phyloP scores from a whole-genome alignment of 2,329 filamentous ascomycete species.

The Pseudogymnoascus destructans region DNA sequence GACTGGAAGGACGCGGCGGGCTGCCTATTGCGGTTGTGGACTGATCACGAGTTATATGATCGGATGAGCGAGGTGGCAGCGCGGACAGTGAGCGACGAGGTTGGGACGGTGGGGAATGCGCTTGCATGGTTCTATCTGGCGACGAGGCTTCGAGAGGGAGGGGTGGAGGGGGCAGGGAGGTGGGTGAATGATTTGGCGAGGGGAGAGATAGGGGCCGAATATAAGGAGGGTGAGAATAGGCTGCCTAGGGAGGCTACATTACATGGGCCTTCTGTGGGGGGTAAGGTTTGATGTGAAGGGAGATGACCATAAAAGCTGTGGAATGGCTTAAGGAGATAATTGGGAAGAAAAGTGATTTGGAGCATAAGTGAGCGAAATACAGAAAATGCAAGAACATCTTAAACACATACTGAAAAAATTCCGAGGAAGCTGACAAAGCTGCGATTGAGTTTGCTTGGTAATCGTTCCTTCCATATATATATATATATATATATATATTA shows the following conservation, averaged over 20 bases:
- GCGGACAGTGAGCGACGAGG: conserved; percentile 63
- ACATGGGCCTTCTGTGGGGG: background rate
- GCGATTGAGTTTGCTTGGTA: no score
- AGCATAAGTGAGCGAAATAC: background rate
- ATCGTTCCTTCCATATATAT: no score
- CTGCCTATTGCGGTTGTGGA: conserved; percentile 54
- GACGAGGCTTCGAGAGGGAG: conserved; percentile 45
- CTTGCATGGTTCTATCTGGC: conserved; percentile 69
- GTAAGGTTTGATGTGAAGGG: background rate
- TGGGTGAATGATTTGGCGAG: conserved; percentile 69
- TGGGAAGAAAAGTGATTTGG: background rate
- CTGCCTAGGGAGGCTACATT: conserved; percentile 33
- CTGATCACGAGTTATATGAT: conserved; percentile 48
- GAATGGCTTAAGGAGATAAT: background rate
- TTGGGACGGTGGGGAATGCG: conserved; percentile 68
- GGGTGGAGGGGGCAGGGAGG: conserved; percentile 39
- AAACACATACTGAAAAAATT: background rate
- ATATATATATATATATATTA: no score
- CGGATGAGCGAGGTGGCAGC: conserved; percentile 53
- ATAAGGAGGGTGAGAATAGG: conserved; percentile 44
- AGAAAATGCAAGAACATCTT: background rate
- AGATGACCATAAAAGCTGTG: background rate
- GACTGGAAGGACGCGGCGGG: conserved; percentile 57
- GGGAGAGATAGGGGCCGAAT: conserved; percentile 47
- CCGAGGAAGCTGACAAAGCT: no score